phyloP scores from a whole-genome alignment of 139 green algal species.

The Tetratostichococcus sp. region DNA sequence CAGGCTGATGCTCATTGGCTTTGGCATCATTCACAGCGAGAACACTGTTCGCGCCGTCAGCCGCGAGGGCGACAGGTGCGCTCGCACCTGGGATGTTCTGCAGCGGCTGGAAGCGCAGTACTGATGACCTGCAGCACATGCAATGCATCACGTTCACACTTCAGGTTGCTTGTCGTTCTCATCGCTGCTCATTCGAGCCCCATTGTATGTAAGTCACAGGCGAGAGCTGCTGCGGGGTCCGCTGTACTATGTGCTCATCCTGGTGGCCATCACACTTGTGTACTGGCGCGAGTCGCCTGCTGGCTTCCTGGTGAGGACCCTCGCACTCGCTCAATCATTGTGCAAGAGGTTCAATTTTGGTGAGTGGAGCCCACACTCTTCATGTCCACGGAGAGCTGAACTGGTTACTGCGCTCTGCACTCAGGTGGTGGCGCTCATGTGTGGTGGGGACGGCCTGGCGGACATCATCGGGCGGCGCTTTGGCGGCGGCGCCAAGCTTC shows the following conservation, averaged over 20 bases:
- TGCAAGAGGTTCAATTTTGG: too few relatives aligned
- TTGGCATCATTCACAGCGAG: constrained; percentile 51
- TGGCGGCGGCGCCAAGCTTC: constrained; percentile 55
- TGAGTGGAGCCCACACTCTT: too few relatives aligned
- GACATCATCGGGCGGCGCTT: constrained; percentile 86
- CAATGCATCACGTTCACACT: too few relatives aligned
- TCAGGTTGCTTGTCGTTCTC: too few relatives aligned
- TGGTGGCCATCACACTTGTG: constrained; percentile 58
- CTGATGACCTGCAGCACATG: too few relatives aligned
- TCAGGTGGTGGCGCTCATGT: constrained; percentile 70
- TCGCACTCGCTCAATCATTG: too few relatives aligned
- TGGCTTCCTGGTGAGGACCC: constrained; percentile 28
- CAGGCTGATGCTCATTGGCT: constrained; percentile 61
- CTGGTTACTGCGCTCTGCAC: too few relatives aligned
- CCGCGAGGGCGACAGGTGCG: constrained; percentile 47
- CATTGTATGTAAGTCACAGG: not conserved
- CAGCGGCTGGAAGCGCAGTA: too few relatives aligned
- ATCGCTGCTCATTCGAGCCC: too few relatives aligned
- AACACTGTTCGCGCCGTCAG: constrained; percentile 72
- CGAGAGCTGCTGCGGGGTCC: constrained; percentile 69
- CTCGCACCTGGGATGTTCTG: too few relatives aligned
- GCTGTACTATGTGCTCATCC: constrained; percentile 80
- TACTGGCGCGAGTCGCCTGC: constrained; percentile 73
- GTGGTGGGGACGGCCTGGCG: constrained; percentile 85
- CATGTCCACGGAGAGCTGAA: too few relatives aligned